These are phyloP conservation scores for Ogataea hybrid DNA, from an alignment of 1,139 yeast species.

Conservation along the genomic window DNA sequence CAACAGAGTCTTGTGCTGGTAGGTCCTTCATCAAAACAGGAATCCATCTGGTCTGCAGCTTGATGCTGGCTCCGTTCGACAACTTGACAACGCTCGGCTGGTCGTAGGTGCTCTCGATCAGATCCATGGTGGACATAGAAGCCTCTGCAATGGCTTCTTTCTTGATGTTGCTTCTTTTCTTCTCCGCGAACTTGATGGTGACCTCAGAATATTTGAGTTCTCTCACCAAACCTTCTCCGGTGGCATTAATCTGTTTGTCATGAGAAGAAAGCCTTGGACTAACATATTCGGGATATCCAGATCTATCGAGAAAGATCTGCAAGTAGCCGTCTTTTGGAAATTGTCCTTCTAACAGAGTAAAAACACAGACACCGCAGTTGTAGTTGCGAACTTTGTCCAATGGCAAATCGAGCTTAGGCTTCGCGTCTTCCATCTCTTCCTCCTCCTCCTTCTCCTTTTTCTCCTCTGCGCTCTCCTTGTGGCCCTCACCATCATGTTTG, in stretches of 20 bases:
- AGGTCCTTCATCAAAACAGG: conserved; percentile 63
- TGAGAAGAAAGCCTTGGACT: conserved; percentile 45
- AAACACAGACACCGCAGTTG: conserved; percentile 74
- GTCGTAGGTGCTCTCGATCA: conserved; percentile 64
- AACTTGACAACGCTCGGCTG: conserved; percentile 57
- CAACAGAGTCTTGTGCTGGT: conserved; percentile 72
- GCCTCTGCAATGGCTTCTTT: conserved; percentile 63
- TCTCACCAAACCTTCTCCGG: conserved; percentile 71
- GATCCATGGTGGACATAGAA: conserved; percentile 63
- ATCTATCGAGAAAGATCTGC: conserved; percentile 74
- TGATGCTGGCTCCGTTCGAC: conserved; percentile 40
- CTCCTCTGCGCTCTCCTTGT: neutral
- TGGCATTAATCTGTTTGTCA: conserved; percentile 47
- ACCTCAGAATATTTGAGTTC: conserved; percentile 72
- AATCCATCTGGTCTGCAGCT: conserved; percentile 71
- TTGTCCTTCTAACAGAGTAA: conserved; percentile 59
- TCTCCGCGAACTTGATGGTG: conserved; percentile 58
- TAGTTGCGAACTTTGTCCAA: conserved; percentile 61
- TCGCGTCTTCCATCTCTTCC: conserved; percentile 34
- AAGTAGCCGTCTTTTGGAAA: conserved; percentile 56
- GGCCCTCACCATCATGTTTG: conserved; percentile 7
- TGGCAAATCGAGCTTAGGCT: conserved; percentile 55
- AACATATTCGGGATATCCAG: conserved; percentile 58
- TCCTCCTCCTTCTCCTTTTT: conserved; percentile 28
- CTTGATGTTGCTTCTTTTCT: conserved; percentile 50